Evolutionary conservation across 1,284 basidiomycete genomes (phyloP), one percentile per base, ranked within the genome.

Genomic region (Cryptococcus neoformans): DNA sequence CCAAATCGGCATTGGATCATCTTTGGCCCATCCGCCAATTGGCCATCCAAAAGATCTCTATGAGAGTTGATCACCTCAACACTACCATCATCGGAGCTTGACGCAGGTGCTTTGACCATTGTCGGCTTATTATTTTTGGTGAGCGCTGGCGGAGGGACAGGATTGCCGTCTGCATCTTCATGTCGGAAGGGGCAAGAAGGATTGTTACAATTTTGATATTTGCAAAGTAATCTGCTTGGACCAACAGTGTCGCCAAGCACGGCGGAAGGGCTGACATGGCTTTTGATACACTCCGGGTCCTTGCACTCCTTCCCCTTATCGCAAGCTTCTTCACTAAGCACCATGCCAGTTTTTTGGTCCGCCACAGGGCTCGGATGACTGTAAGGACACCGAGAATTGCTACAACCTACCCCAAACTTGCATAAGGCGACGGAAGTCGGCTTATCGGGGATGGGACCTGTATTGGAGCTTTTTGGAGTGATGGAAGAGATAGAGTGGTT

Each of bases 291-390:
- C 76, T 95, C 91, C 69, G 89, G 85, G 74, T 96, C 90, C 72
- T 88, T 87, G 77, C 93, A 97, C 46, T 87, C 80, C 69, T 86
- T 87, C 16, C 90, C 90, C 44, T 87, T 85, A 66, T 73, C 68
- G 73, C 92, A 96, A 17, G 89, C 81, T 62, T 95, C 93, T 60
- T 89, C 92, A 66, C 88, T 92, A 57, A 96, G 80, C 2, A 96
- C 93, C 63, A 97, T 83, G n/a, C 92, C 93, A n/a, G 69, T 74
- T 70, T 88, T 90, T 77, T 94, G 90, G 35, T 92, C 93, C 2
- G 93, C 92, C 0, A 91, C 90, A 12, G 93, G 92, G 5, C 89
- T 91, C 3, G 93, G 91, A 75, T 97, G 93, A 9, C 89, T 90
- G 77, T 85, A 96, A 16, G 87, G 83, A 75, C 93, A 97, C 51